Evolutionary conservation across 768 basidiomycete species (phyloP).

Genomic region (Xerocomus brunneocitrinus): DNA sequence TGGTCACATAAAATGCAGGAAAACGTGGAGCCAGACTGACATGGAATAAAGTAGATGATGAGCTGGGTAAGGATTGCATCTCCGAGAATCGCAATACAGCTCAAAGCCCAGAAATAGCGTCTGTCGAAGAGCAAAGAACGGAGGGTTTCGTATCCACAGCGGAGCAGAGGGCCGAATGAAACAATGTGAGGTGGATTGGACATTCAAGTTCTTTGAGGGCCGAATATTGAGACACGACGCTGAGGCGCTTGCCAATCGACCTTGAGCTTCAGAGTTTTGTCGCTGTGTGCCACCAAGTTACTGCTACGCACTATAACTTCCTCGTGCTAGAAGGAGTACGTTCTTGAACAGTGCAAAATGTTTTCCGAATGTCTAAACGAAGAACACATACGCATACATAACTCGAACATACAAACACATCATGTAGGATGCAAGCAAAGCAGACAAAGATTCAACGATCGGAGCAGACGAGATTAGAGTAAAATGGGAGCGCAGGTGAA

Average conservation of each 20-base stretch:
- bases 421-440: constrained; percentile 14
- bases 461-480: neutral
- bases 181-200: neutral
- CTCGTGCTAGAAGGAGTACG: too few species aligned
- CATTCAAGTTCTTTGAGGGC: neutral
- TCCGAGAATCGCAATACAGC: constrained; percentile 59
- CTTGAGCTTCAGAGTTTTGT: neutral
- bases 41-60: constrained; percentile 77
- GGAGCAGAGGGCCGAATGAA: constrained; percentile 1
- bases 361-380: neutral
- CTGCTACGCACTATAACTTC: too few species aligned
- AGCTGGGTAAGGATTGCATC: constrained; percentile 77
- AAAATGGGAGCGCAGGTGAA: neutral
- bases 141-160: constrained; percentile 4
- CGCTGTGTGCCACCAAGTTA: too few species aligned
- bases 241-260: neutral
- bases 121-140: constrained; percentile 42
- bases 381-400: constrained; percentile 16
- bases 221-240: neutral
- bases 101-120: constrained; percentile 63
- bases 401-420: constrained; percentile 2
- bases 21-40: constrained; percentile 43
- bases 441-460: constrained; percentile 2
- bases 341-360: too few species aligned
- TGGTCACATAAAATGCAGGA: constrained; percentile 14